Conservation (phyloP, 179 eudicot species). For the Carnegiea gigantea region DNA sequence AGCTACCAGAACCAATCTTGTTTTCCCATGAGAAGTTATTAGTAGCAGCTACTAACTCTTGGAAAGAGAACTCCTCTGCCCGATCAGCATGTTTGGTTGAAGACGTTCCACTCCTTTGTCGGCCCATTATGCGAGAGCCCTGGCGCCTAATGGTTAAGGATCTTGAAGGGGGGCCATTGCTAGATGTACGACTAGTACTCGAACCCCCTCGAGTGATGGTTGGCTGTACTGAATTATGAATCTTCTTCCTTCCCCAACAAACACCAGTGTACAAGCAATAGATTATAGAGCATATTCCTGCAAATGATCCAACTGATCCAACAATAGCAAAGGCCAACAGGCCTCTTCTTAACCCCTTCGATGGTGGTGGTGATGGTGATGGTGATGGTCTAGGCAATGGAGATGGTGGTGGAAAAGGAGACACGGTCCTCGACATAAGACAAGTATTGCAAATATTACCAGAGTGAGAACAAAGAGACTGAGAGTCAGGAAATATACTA, state of each 20-base stretch:
- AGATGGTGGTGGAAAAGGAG: conserved; percentile 14
- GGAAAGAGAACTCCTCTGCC: conserved; percentile 78
- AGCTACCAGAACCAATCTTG: conserved; percentile 92
- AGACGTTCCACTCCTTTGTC: conserved; percentile 91
- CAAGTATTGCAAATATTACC: conserved; percentile 65
- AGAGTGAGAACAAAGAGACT: conserved; percentile 57
- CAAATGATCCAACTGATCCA: conserved; percentile 67
- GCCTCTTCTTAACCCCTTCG: conserved; percentile 48
- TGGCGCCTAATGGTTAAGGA: conserved; percentile 73
- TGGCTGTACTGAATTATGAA: conserved; percentile 93
- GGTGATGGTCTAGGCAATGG: conserved; percentile 18
- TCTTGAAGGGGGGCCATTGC: conserved; percentile 60
- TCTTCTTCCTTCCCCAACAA: conserved; percentile 76
- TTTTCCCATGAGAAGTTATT: conserved; percentile 65
- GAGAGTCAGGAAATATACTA: conserved; percentile 65
- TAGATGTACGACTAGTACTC: conserved; percentile 40
- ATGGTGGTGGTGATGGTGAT: conserved; percentile 29
- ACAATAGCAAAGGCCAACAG: conserved; percentile 73
- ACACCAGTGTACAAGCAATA: conserved; percentile 74
- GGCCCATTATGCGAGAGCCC: conserved; percentile 53
- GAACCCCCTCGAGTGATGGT: conserved; percentile 59
- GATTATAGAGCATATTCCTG: conserved; percentile 57
- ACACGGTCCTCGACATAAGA: background rate
- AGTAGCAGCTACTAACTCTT: conserved; percentile 69
- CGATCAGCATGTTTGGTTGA: conserved; percentile 58